Evolutionary conservation across 257 asterid species (phyloP).

Genomic region (Solanum clarkiae): DNA sequence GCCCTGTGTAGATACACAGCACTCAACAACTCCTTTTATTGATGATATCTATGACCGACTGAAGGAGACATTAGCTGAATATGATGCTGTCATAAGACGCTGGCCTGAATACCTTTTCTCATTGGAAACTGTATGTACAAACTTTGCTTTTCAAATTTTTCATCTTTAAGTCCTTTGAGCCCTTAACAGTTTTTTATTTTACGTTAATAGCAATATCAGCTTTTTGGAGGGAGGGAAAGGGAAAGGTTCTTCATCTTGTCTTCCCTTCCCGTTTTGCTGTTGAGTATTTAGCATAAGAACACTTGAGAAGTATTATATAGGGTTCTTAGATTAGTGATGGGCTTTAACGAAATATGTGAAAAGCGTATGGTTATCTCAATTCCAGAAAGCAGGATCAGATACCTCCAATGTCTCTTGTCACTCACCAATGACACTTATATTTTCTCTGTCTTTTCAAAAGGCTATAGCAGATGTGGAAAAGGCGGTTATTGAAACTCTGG

Average conservation of each 20-base stretch:
- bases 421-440: not conserved
- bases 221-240: not conserved
- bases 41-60: slow-evolving; percentile 62
- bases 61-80: slow-evolving; percentile 67
- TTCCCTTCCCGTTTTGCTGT: not conserved
- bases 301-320: not conserved
- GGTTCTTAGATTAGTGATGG: not conserved
- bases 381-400: not conserved
- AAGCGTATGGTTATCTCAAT: not conserved
- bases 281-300: not conserved
- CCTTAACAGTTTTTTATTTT: not conserved
- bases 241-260: not conserved
- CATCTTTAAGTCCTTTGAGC: not conserved
- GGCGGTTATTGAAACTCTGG: slow-evolving; percentile 74
- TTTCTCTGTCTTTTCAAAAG: slow-evolving; percentile 13
- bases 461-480: slow-evolving; percentile 89
- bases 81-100: slow-evolving; percentile 67
- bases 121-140: slow-evolving; percentile 55
- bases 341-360: not conserved
- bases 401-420: not conserved
- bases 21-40: slow-evolving; percentile 53
- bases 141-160: not conserved
- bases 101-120: slow-evolving; percentile 89
- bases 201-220: not conserved
- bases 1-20: slow-evolving; percentile 33